Evolutionary conservation across 139 green algal species (phyloP), one percentile per base, ranked within the genome.

Genomic region (Chlamydomonas sp.): DNA sequence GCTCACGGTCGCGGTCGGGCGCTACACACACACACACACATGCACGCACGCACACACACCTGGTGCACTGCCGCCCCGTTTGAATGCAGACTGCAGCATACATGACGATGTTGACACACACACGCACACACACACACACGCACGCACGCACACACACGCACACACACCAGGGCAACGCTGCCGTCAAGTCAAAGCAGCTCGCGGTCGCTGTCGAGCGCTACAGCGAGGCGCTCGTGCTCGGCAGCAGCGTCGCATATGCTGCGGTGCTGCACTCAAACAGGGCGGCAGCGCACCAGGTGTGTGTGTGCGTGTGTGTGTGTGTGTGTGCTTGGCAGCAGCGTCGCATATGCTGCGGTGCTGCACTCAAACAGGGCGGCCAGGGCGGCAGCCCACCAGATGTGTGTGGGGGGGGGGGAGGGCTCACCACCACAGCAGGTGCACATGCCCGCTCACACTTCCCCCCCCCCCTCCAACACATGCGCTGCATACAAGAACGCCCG

Each of bases 221-320:
- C 75, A 78, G 26, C 13, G 57, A 76, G 35, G 81, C 81, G 2
- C 66, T 89, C 28, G 36, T 62, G 3, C 34, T 67, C 10, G 69
- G 70, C 37, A 59, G 48, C 2, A 76, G 76, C 1, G 63, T 76
- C 1, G 64, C 61, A 3, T 86, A 87, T 63, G 83, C 85, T 1
- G 87, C 88, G 6, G 76, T 95, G 67, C 79, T 95, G 78, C 76
- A 90, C 67, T 73, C 75, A 79, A 95, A 94, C 84, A 74, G 89
- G 3, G 89, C 88, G 0, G 89, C 89, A 2, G 88, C 84, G n/a
- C 57, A 86, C 54, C 48, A 71, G 58, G 67, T 73, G 34, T 5
- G 67, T 20, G 24, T 30, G 30, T 61, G 50, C 6, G 13, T 10
- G 50, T n/a, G n/a, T n/a, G n/a, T n/a, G n/a, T n/a, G n/a, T n/a